Conservation (phyloP, 2,329 filamentous ascomycete genomes). For the Fusarium torulosum region DNA sequence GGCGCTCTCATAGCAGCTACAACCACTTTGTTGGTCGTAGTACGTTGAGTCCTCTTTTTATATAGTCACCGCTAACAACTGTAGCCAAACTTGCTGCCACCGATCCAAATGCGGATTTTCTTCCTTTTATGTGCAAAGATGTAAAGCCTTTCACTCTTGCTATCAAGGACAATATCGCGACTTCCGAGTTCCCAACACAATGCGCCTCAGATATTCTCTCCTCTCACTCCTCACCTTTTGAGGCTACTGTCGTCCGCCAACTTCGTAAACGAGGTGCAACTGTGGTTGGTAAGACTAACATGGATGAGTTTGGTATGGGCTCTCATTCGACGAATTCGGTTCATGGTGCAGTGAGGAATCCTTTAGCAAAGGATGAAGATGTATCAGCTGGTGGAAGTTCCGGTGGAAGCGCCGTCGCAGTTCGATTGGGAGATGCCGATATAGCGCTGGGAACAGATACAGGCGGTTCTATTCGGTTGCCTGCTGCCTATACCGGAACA, state of each 20-base stretch:
- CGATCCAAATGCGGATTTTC: constrained; percentile 9
- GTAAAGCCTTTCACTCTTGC: constrained; percentile 63
- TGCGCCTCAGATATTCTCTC: constrained; percentile 82
- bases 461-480: constrained; percentile 87
- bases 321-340: constrained; percentile 81
- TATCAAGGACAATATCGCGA: constrained; percentile 84
- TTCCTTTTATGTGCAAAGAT: constrained; percentile 38
- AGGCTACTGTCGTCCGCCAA: constrained; percentile 82
- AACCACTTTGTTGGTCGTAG: constrained; percentile 55
- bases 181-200: constrained; percentile 76
- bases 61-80: constrained; percentile 16
- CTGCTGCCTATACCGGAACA: constrained; percentile 86
- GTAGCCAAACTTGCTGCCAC: constrained; percentile 25
- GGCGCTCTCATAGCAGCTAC: constrained; percentile 50
- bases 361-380: constrained; percentile 53
- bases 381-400: constrained; percentile 89
- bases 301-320: constrained; percentile 98
- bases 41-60: constrained; percentile 38
- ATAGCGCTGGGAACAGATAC: constrained; percentile 91
- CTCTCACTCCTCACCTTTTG: constrained; percentile 80
- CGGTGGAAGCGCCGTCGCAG: constrained; percentile 90
- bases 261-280: constrained; percentile 73
- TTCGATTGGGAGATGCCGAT: constrained; percentile 70
- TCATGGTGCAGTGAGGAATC: constrained; percentile 73
- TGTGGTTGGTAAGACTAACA: constrained; percentile 84